phyloP scores from a whole-genome alignment of 768 basidiomycete species.

The Boletus sp. region DNA sequence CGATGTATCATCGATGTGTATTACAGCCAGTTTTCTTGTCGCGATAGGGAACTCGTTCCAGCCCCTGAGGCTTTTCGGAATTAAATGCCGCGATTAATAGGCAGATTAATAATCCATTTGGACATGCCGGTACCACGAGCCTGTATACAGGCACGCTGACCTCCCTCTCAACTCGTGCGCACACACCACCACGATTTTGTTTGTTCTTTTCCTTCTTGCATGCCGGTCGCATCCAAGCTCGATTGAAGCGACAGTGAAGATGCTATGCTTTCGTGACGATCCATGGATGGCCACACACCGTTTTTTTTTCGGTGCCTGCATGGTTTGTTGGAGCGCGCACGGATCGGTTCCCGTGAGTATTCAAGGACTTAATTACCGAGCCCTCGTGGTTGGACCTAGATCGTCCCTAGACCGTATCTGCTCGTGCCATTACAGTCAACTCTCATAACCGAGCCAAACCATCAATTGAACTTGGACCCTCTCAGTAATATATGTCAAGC shows the following conservation, averaged over 20 bases:
- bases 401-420: neutral
- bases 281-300: neutral
- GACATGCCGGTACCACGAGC: neutral
- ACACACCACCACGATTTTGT: neutral
- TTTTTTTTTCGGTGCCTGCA: neutral
- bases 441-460: no score
- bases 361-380: neutral
- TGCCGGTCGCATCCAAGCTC: neutral
- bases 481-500: no score
- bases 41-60: neutral
- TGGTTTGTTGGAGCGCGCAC: neutral
- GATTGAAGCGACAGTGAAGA: neutral
- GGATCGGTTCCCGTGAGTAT: neutral
- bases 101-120: no score
- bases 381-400: neutral
- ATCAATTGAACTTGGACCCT: no score
- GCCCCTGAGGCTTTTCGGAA: no score
- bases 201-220: neutral
- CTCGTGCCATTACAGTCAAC: no score
- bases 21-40: neutral
- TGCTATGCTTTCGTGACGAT: neutral
- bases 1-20: constrained; percentile 5
- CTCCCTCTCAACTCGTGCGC: no score
- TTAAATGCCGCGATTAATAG: no score
- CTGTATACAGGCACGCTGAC: neutral